phyloP scores from a whole-genome alignment of 2,329 filamentous ascomycete species.

The Camillea tinctor region DNA sequence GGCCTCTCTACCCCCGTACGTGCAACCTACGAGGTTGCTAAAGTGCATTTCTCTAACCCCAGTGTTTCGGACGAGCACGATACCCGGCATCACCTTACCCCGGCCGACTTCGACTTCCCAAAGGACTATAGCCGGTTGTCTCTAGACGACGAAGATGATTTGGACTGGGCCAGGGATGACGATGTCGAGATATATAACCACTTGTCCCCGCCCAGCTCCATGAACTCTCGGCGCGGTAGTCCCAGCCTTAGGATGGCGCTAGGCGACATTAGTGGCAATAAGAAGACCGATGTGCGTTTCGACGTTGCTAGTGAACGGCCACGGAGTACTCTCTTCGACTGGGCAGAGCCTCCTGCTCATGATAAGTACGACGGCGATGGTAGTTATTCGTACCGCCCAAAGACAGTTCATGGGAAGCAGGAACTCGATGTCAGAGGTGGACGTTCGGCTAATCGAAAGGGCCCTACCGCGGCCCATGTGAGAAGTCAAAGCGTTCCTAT shows the following conservation, averaged over 20 bases:
- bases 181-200: constrained; percentile 53
- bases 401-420: constrained; percentile 75
- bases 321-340: constrained; percentile 73
- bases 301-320: constrained; percentile 46
- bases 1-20: constrained; percentile 51
- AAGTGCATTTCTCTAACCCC: constrained; percentile 24
- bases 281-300: constrained; percentile 36
- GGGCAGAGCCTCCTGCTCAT: constrained; percentile 64
- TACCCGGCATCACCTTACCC: constrained; percentile 22
- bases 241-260: constrained; percentile 55
- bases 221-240: constrained; percentile 53
- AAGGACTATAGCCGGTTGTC: constrained; percentile 52
- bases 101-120: constrained; percentile 35
- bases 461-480: constrained; percentile 67
- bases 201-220: constrained; percentile 57
- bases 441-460: constrained; percentile 64
- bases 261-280: constrained; percentile 50
- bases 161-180: constrained; percentile 62
- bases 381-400: constrained; percentile 60
- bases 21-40: constrained; percentile 32
- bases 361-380: constrained; percentile 61
- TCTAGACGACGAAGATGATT: constrained; percentile 61
- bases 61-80: constrained; percentile 22
- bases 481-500: constrained; percentile 80
- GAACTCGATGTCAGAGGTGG: constrained; percentile 69